These are phyloP conservation scores for Coriolopsis trogii DNA, from an alignment of 1,284 basidiomycete species.

Conservation along the genomic window DNA sequence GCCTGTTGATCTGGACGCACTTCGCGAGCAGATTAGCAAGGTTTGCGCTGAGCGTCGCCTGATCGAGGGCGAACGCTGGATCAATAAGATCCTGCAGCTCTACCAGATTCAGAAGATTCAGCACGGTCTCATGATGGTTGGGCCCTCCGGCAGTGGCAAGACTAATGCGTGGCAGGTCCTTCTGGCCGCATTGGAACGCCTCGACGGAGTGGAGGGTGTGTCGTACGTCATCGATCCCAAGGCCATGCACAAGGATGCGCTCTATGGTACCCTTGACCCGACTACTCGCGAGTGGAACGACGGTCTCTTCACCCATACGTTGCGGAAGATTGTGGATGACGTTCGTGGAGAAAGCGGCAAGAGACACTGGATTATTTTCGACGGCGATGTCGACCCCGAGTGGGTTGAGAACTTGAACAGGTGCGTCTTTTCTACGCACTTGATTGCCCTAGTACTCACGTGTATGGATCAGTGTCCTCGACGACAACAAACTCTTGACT, in stretches of 20 bases:
- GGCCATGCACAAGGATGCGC: constrained; percentile 97
- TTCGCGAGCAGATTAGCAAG: constrained; percentile 83
- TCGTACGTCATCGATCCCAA: constrained; percentile 99
- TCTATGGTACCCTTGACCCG: constrained; percentile 96
- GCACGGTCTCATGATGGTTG: constrained; percentile 99
- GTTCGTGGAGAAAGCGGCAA: constrained; percentile 97
- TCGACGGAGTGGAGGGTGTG: constrained; percentile 92
- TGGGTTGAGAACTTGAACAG: constrained; percentile 99
- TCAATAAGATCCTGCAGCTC: constrained; percentile 94
- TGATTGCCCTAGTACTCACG: constrained; percentile 11
- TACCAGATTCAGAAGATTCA: constrained; percentile 99
- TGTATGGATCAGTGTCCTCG: constrained; percentile 75
- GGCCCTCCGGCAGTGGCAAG: constrained; percentile 96
- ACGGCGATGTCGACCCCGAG: constrained; percentile 99
- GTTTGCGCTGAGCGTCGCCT: constrained; percentile 90
- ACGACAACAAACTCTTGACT: constrained; percentile 98
- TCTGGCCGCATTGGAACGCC: constrained; percentile 85
- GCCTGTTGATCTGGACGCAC: constrained; percentile 86
- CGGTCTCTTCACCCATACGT: constrained; percentile 96
- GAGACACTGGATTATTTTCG: constrained; percentile 99
- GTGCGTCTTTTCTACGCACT: constrained; percentile 46
- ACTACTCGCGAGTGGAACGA: constrained; percentile 99
- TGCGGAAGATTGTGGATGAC: constrained; percentile 98
- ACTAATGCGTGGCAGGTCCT: constrained; percentile 97
- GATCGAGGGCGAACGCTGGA: constrained; percentile 88